Evolutionary conservation across 2,329 filamentous ascomycete genomes (phyloP).

Genomic region (Elsinoe perseae): DNA sequence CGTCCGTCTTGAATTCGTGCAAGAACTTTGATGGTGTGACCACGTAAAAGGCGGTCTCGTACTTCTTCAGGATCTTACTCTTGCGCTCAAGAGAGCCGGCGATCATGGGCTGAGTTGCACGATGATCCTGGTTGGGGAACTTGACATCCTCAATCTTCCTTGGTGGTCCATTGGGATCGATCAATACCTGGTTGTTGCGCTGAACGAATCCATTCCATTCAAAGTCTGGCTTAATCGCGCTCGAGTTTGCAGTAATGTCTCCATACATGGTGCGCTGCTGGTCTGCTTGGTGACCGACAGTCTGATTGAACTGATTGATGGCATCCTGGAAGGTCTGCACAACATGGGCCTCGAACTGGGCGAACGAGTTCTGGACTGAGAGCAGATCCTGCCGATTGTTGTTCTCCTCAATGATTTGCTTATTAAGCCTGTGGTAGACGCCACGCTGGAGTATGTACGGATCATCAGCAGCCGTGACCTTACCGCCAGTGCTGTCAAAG

Average conservation of each 20-base stretch:
- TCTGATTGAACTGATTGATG: conserved; percentile 73
- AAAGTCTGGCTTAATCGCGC: conserved; percentile 73
- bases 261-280: conserved; percentile 71
- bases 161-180: conserved; percentile 67
- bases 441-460: conserved; percentile 82
- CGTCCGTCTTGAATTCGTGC: conserved; percentile 93
- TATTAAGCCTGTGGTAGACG: conserved; percentile 74
- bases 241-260: conserved; percentile 70
- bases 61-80: conserved; percentile 76
- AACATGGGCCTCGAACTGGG: conserved; percentile 78
- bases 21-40: conserved; percentile 81
- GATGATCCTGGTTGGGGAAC: conserved; percentile 86
- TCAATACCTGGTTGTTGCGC: conserved; percentile 62
- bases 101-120: conserved; percentile 70
- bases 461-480: conserved; percentile 64
- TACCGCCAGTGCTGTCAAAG: conserved; percentile 68
- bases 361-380: conserved; percentile 82
- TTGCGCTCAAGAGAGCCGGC: conserved; percentile 87
- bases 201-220: conserved; percentile 80
- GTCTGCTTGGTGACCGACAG: conserved; percentile 72
- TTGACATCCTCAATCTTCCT: conserved; percentile 64
- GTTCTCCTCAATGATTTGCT: conserved; percentile 91
- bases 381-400: conserved; percentile 89
- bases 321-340: conserved; percentile 74
- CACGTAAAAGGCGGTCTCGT: conserved; percentile 78